Evolutionary conservation across 2,329 filamentous ascomycete species (phyloP).

Genomic region (Aspergillus sp.): DNA sequence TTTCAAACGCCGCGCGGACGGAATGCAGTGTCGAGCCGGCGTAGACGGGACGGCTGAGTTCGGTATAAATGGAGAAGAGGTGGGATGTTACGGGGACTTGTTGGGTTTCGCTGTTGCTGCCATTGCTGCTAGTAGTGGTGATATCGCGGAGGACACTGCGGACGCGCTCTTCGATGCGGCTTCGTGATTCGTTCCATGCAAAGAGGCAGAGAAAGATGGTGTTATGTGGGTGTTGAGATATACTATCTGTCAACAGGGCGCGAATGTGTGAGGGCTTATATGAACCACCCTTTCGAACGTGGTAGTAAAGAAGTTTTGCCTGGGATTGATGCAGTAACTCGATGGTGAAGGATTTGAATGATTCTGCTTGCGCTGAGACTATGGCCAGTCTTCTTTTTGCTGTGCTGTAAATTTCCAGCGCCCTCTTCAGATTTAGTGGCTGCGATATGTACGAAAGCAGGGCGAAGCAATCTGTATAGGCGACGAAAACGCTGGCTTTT

Average conservation of each 20-base stretch:
- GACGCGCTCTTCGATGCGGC: constrained; percentile 68
- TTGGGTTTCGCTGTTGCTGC: constrained; percentile 2
- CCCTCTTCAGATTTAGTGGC: constrained; percentile 22
- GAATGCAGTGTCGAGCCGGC: constrained; percentile 44
- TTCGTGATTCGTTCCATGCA: constrained; percentile 63
- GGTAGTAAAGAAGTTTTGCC: constrained; percentile 57
- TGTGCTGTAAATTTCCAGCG: constrained; percentile 37
- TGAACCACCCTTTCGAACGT: constrained; percentile 54
- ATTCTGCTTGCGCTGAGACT: constrained; percentile 32
- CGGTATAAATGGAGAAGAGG: constrained; percentile 49
- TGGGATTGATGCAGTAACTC: constrained; percentile 64
- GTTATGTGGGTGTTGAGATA: constrained; percentile 63
- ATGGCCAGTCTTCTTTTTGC: constrained; percentile 35
- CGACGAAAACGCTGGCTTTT: constrained; percentile 42
- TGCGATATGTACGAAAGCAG: constrained; percentile 59
- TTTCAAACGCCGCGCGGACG: constrained; percentile 48
- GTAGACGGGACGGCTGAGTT: constrained; percentile 40
- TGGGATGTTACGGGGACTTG: constrained; percentile 39
- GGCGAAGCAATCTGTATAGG: constrained; percentile 54
- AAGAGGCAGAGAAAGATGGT: constrained; percentile 65
- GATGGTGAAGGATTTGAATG: constrained; percentile 25
- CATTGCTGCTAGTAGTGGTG: constrained; percentile 7
- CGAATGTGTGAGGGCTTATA: constrained; percentile 63
- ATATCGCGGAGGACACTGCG: constrained; percentile 51
- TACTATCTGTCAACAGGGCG: constrained; percentile 51